These are phyloP conservation scores for Phaseolus coccineus DNA, from an alignment of 331 rosid species.

Conservation along the genomic window DNA sequence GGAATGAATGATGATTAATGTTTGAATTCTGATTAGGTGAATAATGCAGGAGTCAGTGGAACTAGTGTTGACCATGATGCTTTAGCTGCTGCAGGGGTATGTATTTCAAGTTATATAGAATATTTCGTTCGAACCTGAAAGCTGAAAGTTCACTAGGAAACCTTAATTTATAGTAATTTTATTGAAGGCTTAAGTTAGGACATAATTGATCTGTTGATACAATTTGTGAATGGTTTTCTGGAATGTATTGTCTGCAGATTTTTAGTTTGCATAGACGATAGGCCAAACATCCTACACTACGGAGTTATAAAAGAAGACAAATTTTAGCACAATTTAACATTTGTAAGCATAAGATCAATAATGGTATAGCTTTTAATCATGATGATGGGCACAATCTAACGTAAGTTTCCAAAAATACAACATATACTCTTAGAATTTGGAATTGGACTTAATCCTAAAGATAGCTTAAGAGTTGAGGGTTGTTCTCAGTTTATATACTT, in stretches of 20 bases:
- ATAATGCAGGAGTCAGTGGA: conserved; percentile 59
- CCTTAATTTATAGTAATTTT: background rate
- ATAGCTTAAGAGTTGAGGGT: background rate
- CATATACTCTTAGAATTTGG: background rate
- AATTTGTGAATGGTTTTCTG: background rate
- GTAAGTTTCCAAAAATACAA: background rate
- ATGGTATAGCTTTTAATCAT: background rate
- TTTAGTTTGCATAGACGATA: conserved; percentile 1
- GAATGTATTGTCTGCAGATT: background rate
- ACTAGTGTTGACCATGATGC: conserved; percentile 23
- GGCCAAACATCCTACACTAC: background rate
- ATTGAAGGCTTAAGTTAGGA: background rate
- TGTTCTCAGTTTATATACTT: background rate
- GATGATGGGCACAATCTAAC: background rate
- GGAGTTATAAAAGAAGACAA: background rate
- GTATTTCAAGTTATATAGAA: background rate
- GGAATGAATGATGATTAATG: background rate
- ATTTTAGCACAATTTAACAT: background rate
- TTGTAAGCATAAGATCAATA: background rate
- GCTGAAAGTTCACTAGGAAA: background rate
- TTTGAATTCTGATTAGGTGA: conserved; percentile 49
- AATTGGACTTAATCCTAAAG: background rate
- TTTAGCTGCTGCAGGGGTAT: conserved; percentile 41
- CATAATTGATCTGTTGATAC: background rate
- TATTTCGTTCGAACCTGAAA: background rate